Evolutionary conservation across 2,329 filamentous ascomycete species (phyloP), one percentile per base, ranked within the genome.

Genomic region (Hirsutella rhossiliensis): DNA sequence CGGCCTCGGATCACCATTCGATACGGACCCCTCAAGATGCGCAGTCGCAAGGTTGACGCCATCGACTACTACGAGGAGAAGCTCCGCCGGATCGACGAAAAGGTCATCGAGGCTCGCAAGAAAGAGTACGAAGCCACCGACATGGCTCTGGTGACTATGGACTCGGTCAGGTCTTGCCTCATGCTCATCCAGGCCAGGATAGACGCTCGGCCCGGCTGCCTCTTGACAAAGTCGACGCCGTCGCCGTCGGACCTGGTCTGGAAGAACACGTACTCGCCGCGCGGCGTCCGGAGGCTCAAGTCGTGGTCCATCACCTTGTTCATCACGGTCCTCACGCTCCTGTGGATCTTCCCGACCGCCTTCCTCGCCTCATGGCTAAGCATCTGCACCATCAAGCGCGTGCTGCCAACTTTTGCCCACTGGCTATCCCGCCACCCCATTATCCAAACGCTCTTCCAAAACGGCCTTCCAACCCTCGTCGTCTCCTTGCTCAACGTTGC

Each of bases 121-220:
- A 85, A 86, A 60, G 75, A 84, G 4, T 97, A 88, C 54, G 67
- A 74, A 6, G 73, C 92, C 0, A 89, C 82, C 1, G 83, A 90
- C 41, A 75, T 94, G 47, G 94, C 94, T 1, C 96, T 98, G 61
- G 86, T 98, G 34, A 97, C 92, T 0, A 94, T 98, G 87, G 87
- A 96, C 65, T 92, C 87, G 4, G 92, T 95, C 41, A 86, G 89
- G 13, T 83, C 89, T 29, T 82, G 78, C 53, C 92, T 98, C 66
- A 95, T 97, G 88, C 87, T 89, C 20, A 87, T 95, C 38, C 92
- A 98, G 63, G 89, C 92, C 4, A 82, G 94, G 11, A 79, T 98
- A 43, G 90, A 97, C 57, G 88, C 92, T 4, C 82, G 85, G 11
- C 92, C 94, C 0, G 82, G 89, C 46, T 83, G 85, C 47, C 73